Conservation (phyloP, 192 early-diverging fungal genomes). For the Chytriomyces confervae region DNA sequence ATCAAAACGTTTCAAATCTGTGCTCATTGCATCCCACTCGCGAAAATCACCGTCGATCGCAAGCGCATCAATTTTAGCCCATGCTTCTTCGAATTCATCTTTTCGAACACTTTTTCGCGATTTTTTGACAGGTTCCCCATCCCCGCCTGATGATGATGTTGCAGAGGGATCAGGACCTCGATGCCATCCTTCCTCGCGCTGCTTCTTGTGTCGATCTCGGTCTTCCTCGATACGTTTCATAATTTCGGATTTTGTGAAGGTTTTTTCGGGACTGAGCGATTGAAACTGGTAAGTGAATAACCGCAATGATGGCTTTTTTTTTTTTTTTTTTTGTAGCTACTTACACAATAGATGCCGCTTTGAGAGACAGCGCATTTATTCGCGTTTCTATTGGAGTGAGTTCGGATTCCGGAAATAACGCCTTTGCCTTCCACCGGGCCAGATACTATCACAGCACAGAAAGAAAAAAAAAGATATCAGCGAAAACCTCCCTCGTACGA, state of each 20-base stretch:
- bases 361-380: neutral
- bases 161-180: constrained; percentile 30
- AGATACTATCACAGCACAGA: neutral
- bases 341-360: constrained; percentile 12
- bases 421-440: neutral
- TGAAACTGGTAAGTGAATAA: neutral
- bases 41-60: neutral
- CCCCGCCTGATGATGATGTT: neutral
- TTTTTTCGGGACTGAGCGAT: constrained; percentile 32
- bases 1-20: constrained; percentile 33
- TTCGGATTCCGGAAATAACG: neutral
- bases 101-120: constrained; percentile 31
- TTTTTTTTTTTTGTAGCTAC: neutral
- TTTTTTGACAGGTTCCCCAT: neutral
- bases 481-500: neutral
- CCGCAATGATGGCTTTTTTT: neutral
- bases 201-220: constrained; percentile 58
- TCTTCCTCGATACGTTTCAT: constrained; percentile 62
- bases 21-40: constrained; percentile 19
- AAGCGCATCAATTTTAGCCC: constrained; percentile 45
- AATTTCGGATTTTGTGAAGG: constrained; percentile 53
- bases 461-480: neutral
- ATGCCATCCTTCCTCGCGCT: constrained; percentile 62
- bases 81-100: constrained; percentile 49
- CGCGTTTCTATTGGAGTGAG: constrained; percentile 2